phyloP scores from a whole-genome alignment of 129 eudicot species.

The Gnaphalium uliginosum region DNA sequence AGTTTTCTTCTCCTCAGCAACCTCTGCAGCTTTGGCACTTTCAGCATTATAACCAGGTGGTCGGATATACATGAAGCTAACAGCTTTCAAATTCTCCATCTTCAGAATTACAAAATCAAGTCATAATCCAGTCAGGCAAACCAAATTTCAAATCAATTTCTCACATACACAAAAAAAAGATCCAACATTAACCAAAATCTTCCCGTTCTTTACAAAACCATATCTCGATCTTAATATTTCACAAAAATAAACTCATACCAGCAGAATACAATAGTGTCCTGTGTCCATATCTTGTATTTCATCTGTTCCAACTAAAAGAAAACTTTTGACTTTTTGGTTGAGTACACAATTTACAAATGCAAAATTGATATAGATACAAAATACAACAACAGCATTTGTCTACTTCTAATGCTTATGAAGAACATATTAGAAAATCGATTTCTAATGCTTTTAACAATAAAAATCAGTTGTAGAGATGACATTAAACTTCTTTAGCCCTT shows the following conservation, averaged over 20 bases:
- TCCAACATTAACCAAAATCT: not conserved
- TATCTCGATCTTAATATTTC: not conserved
- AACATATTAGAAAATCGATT: too few species aligned
- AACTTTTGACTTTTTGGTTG: not conserved
- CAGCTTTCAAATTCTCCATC: constrained; percentile 98
- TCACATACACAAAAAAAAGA: constrained; percentile 15
- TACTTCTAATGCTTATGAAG: not conserved
- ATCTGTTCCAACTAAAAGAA: not conserved
- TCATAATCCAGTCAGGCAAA: constrained; percentile 21
- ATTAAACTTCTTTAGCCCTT: too few species aligned
- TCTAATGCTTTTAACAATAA: too few species aligned
- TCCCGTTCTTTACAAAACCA: constrained; percentile 2
- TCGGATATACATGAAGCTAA: constrained; percentile 29
- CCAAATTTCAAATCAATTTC: constrained; percentile 12
- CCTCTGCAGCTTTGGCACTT: constrained; percentile 97
- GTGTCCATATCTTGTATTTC: not conserved
- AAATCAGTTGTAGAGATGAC: too few species aligned
- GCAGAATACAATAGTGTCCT: not conserved
- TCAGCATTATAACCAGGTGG: constrained; percentile 62
- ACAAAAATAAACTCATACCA: not conserved
- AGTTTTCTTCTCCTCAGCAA: constrained; percentile 63
- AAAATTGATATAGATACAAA: not conserved
- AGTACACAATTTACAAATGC: constrained; percentile 18
- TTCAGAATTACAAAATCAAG: constrained; percentile 25
- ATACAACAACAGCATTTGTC: constrained; percentile 20